Conservation (phyloP, 2,329 filamentous ascomycete genomes). For the Pseudocercospora macadamiae region DNA sequence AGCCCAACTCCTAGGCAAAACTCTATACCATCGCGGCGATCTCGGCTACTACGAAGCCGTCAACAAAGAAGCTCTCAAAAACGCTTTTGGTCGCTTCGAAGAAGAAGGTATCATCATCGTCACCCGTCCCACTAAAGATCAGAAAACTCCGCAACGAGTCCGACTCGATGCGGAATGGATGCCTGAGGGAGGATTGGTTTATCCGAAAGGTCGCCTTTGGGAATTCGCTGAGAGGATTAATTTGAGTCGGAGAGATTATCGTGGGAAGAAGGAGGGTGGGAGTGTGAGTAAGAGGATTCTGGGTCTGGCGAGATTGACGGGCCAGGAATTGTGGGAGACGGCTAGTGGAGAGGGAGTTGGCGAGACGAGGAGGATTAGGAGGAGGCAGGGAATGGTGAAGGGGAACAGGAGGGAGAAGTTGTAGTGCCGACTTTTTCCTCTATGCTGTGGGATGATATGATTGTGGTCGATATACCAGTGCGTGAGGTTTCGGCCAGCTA, state of each 20-base stretch:
- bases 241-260: constrained; percentile 70
- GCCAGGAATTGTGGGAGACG: constrained; percentile 67
- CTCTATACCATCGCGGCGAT: constrained; percentile 95
- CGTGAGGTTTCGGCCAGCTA: no score
- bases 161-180: constrained; percentile 61
- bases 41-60: constrained; percentile 97
- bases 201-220: constrained; percentile 76
- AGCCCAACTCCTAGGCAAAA: constrained; percentile 82
- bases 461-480: no score
- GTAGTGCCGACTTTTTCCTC: no score
- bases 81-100: constrained; percentile 83
- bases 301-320: constrained; percentile 73
- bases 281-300: constrained; percentile 85
- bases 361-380: constrained; percentile 34
- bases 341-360: constrained; percentile 27
- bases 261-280: constrained; percentile 93
- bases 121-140: constrained; percentile 54
- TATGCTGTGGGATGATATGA: no score
- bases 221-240: constrained; percentile 89
- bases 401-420: constrained; percentile 28
- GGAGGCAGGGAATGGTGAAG: constrained; percentile 36
- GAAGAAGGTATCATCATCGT: constrained; percentile 87
- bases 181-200: constrained; percentile 57
- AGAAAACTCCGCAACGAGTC: constrained; percentile 65
- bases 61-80: constrained; percentile 96